Evolutionary conservation across 1,284 basidiomycete species (phyloP).

Genomic region (Pseudozyma tsukubaensis): DNA sequence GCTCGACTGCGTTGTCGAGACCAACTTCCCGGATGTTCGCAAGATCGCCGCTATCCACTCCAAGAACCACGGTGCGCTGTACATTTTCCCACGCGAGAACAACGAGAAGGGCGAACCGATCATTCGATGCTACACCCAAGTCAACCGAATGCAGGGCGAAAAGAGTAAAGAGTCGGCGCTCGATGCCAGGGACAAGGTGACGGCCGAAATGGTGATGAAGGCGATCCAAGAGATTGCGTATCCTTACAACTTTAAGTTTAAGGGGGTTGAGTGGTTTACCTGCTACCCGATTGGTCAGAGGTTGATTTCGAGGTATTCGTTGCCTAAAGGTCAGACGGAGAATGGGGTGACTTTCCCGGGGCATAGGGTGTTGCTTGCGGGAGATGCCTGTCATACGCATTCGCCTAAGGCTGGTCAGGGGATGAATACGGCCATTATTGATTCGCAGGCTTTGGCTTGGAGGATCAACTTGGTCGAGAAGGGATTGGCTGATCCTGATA

Average conservation of each 20-base stretch:
- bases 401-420: constrained; percentile 70
- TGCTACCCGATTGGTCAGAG: constrained; percentile 68
- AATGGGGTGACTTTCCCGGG: constrained; percentile 37
- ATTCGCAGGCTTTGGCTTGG: constrained; percentile 70
- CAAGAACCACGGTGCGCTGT: constrained; percentile 65
- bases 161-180: constrained; percentile 60
- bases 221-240: constrained; percentile 70
- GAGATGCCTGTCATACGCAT: constrained; percentile 71
- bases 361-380: constrained; percentile 69
- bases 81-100: constrained; percentile 69
- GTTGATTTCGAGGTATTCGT: constrained; percentile 55
- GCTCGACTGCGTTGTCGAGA: constrained; percentile 65
- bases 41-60: constrained; percentile 67
- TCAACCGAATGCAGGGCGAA: constrained; percentile 62
- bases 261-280: constrained; percentile 69
- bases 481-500: constrained; percentile 66
- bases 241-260: constrained; percentile 70
- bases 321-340: constrained; percentile 45
- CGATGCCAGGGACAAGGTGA: constrained; percentile 64
- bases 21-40: constrained; percentile 64
- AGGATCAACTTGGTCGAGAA: constrained; percentile 70
- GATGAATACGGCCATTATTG: constrained; percentile 71
- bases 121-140: constrained; percentile 68
- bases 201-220: constrained; percentile 68
- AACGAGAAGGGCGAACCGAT: constrained; percentile 67